Base-by-base conservation (phyloP, 371 early-diverging fungal genomes). In the Lichtheimia ornata region DNA sequence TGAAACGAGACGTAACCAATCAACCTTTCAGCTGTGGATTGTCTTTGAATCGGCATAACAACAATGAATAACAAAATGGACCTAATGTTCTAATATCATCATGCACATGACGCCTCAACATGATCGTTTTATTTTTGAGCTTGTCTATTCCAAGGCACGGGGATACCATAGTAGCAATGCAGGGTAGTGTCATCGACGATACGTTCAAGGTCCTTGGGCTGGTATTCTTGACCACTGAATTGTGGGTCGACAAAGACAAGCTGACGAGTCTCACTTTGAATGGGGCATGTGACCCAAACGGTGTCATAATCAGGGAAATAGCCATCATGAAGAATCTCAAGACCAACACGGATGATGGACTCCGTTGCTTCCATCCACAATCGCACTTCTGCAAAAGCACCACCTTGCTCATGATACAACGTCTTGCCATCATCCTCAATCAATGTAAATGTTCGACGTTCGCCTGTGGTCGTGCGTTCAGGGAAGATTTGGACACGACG, bases 341-440 rank as follows among this genome's bases (percentile, higher is more conserved):
- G 49, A 2, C 74, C 78, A 5, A 74, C 69, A 20, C 53, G 58
- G 27, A 74, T 74, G 18, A 58, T 64, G 5, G 52, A 62, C 7
- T 65, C 73, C 4, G 40, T 57, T 14, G 67, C 57, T 56, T 69
- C 65, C 71, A 72, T 66, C 69, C 71, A 59, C n/a, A 64, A 47
- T 18, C 30, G 45, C 22, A 73, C 61, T 51, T 79, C 74, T 1
- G 70, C 56, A 50, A 65, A 79, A 2, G 73, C 76, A 28, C 42
- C 41, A 3, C 71, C 73, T 5, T 66, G 60, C 44, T 76, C 73
- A 41, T 75, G 76, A 27, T 74, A 69, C 9, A 73, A 30, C 0
- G 74, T 71, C 24, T 67, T 56, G 22, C 79, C 79, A 56, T 79
- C 79, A 53, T 79, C 79, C 53, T 79, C 79, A 58, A 70, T 69